Base-by-base conservation (phyloP, 768 basidiomycete genomes). In the Macrolepiota fuliginosa region DNA sequence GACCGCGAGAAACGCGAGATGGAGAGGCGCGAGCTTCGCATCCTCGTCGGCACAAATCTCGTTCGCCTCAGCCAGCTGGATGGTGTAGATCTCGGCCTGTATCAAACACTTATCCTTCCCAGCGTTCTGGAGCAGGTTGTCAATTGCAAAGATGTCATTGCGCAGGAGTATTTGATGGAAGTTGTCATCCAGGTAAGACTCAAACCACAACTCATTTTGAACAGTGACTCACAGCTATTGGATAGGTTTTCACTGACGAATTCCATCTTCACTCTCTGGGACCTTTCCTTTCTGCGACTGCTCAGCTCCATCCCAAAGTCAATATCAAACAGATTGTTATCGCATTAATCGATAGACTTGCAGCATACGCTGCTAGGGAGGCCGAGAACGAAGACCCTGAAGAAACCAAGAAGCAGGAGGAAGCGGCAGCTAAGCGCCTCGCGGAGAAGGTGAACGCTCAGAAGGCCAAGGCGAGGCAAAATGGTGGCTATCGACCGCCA, bases 261-360 rank as follows among this genome's bases (percentile, higher is more conserved):
- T 98, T 98, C 76, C 97, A 99, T 70, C 84, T 99, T 0, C 92
- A 96, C 69, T 89, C 94, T 0, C 87, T 98, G n/a, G 92, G 92
- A 0, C 94, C 94, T 0, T 98, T 99, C 86, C 85, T 98, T 25
- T 91, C 92, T 9, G 94, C 97, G 0, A 97, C 95, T 0, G 96
- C 97, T 0, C 94, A 95, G 66, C 83, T 98, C 2, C 97, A 99
- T 71, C 95, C 96, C 54, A 94, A 96, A 71, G 97, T 98, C 69
- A 97, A 97, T 76, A 98, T 98, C 78, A 98, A 99, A 76, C 85
- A 91, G 64, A 98, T 99, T 66, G 97, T 98, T 58, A 99, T 99
- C 54, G 93, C 96, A 0, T 83, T 99, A 29, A 97, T 99, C 67
- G 97, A 99, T 75, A 87, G 96, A 13, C 80, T 99, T 12, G 97